Evolutionary conservation across 164 flowering plant species (phyloP).

Genomic region (Nelumbo lutea): DNA sequence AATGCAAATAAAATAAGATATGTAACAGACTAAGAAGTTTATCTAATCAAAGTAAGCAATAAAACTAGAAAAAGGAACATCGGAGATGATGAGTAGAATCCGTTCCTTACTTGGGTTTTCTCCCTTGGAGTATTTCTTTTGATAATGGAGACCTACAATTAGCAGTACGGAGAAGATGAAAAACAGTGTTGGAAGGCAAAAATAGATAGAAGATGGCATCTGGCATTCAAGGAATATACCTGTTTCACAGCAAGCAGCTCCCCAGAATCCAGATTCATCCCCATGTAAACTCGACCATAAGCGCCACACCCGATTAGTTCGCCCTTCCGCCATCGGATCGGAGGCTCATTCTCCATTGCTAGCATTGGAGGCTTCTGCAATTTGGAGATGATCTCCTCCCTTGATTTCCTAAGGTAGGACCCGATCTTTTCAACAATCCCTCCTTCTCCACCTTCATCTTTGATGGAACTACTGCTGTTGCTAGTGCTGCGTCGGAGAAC

Average conservation of each 20-base stretch:
- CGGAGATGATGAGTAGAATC: neutral
- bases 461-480: constrained; percentile 7
- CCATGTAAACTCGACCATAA: constrained; percentile 93
- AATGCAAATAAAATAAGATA: too few relatives aligned
- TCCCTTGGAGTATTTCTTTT: constrained; percentile 50
- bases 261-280: constrained; percentile 97
- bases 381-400: constrained; percentile 62
- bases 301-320: constrained; percentile 97
- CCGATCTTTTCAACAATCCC: constrained; percentile 67
- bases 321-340: constrained; percentile 90
- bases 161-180: constrained; percentile 6
- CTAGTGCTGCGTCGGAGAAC: constrained; percentile 45
- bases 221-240: constrained; percentile 24
- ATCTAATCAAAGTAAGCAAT: too few relatives aligned
- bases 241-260: constrained; percentile 96
- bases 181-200: neutral
- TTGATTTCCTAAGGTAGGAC: constrained; percentile 65
- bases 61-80: neutral
- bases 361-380: constrained; percentile 34
- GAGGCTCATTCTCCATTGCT: constrained; percentile 19
- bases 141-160: constrained; percentile 49
- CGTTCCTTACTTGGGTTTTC: constrained; percentile 47
- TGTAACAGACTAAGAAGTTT: too few relatives aligned
- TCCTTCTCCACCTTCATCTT: constrained; percentile 28
- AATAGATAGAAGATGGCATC: neutral